Conservation (phyloP, 2,329 filamentous ascomycete species). For the Nemania sp. region DNA sequence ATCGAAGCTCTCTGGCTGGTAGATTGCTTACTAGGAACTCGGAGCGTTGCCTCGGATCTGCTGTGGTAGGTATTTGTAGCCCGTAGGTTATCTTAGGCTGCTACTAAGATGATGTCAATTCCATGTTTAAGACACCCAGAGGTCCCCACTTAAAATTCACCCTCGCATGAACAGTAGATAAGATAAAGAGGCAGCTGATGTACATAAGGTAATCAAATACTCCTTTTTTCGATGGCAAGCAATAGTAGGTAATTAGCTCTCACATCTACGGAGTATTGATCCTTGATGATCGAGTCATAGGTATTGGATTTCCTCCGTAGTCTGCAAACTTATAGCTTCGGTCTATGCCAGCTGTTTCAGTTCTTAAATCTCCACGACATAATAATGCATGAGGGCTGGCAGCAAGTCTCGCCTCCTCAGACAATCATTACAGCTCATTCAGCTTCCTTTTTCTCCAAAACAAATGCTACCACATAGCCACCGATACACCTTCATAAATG, state of each 20-base stretch:
- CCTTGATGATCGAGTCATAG: too few relatives aligned
- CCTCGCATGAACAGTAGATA: conserved; percentile 17
- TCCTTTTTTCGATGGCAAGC: too few relatives aligned
- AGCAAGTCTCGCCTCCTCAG: too few relatives aligned
- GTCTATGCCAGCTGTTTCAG: conserved; percentile 16
- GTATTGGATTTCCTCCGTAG: too few relatives aligned
- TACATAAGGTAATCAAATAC: too few relatives aligned
- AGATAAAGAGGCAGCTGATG: conserved; percentile 24
- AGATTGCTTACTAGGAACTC: background rate
- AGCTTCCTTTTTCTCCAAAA: conserved; percentile 6
- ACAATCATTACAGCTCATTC: background rate
- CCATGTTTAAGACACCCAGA: background rate
- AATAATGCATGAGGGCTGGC: conserved; percentile 14
- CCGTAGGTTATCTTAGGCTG: too few relatives aligned
- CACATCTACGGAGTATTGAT: too few relatives aligned
- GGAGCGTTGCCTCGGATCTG: too few relatives aligned
- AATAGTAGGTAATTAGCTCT: too few relatives aligned
- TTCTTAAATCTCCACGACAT: conserved; percentile 22
- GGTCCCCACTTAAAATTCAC: conserved; percentile 12
- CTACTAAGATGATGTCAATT: conserved; percentile 24
- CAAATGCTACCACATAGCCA: conserved; percentile 13
- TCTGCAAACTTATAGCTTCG: conserved; percentile 4
- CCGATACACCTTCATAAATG: conserved; percentile 4
- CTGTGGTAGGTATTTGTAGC: too few relatives aligned
- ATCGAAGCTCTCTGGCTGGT: background rate